Percentiles rank a stretch among this genome's conserved stretches.
Conservation (phyloP, 1,139 yeast genomes). For the Blastobotrys persicus region DNA sequence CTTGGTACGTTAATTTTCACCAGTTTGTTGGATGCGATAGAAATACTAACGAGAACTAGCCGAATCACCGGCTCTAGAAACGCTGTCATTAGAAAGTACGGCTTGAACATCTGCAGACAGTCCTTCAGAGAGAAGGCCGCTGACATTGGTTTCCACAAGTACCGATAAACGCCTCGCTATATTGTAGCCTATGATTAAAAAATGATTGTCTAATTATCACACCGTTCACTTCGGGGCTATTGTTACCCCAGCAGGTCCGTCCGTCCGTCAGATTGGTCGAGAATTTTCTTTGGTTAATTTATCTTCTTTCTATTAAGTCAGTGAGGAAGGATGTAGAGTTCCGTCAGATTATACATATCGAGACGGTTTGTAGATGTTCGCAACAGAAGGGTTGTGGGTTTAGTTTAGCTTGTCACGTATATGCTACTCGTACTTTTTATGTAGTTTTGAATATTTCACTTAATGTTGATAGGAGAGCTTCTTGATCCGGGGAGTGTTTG, state of each 20-base stretch:
- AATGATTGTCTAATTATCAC: constrained; percentile 10
- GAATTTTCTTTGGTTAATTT: too few relatives aligned
- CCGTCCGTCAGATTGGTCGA: too few relatives aligned
- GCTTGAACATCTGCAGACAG: constrained; percentile 99
- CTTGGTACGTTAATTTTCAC: constrained; percentile 49
- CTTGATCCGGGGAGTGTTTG: neutral
- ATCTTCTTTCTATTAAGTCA: too few relatives aligned
- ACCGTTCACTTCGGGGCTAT: too few relatives aligned
- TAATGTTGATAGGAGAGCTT: neutral
- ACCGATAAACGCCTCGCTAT: constrained; percentile 60
- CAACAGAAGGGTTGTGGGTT: too few relatives aligned
- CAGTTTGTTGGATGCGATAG: neutral
- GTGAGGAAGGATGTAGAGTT: too few relatives aligned
- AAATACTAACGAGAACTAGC: constrained; percentile 33
- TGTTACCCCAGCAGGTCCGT: too few relatives aligned
- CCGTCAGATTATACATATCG: too few relatives aligned
- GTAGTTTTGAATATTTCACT: constrained; percentile 3
- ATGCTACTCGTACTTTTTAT: too few relatives aligned
- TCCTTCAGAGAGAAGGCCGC: constrained; percentile 99
- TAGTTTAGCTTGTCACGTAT: too few relatives aligned
- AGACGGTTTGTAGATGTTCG: too few relatives aligned
- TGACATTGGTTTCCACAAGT: constrained; percentile 99
- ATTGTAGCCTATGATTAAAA: constrained; percentile 5
- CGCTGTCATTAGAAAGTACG: constrained; percentile 99
- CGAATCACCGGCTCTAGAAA: constrained; percentile 99